These are phyloP conservation scores for Wickerhamiella sergipiensis DNA, from an alignment of 805 yeast genomes.

Conservation along the genomic window DNA sequence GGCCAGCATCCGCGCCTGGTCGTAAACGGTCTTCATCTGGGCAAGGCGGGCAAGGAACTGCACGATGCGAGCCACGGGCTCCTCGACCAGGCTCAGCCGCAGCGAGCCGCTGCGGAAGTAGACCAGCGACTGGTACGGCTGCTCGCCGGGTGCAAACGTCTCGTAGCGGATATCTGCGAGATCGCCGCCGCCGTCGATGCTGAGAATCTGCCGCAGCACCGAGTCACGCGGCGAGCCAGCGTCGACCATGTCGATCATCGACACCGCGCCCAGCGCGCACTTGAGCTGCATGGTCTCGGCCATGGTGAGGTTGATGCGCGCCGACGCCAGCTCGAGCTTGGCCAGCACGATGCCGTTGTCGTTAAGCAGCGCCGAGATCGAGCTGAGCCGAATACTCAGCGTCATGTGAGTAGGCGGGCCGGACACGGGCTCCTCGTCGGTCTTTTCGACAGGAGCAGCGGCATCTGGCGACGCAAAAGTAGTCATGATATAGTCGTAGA, in stretches of 20 bases:
- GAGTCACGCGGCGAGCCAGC: slow-evolving; percentile 43
- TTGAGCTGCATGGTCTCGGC: slow-evolving; percentile 54
- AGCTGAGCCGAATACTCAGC: slow-evolving; percentile 42
- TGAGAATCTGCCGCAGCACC: slow-evolving; percentile 47
- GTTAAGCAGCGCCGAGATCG: slow-evolving; percentile 60
- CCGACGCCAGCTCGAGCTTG: slow-evolving; percentile 61
- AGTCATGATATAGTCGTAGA: slow-evolving; percentile 66
- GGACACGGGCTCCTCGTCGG: slow-evolving; percentile 1
- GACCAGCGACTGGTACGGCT: slow-evolving; percentile 39
- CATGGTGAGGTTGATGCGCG: slow-evolving; percentile 57
- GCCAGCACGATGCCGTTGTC: slow-evolving; percentile 78
- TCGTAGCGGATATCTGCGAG: slow-evolving; percentile 76
- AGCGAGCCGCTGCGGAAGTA: slow-evolving; percentile 64
- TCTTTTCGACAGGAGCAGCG: not conserved
- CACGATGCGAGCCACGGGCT: slow-evolving; percentile 55
- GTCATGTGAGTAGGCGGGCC: not conserved
- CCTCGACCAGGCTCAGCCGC: slow-evolving; percentile 66
- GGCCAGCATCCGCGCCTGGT: slow-evolving; percentile 78
- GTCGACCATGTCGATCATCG: slow-evolving; percentile 62
- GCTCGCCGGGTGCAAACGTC: slow-evolving; percentile 37
- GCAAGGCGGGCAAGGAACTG: slow-evolving; percentile 60
- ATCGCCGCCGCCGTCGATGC: slow-evolving; percentile 73
- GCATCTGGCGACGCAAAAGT: slow-evolving; percentile 68
- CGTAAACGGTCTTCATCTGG: slow-evolving; percentile 80
- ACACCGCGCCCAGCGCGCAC: slow-evolving; percentile 64